Conservation (phyloP, 2,329 filamentous ascomycete species). For the Claviceps arundinis region DNA sequence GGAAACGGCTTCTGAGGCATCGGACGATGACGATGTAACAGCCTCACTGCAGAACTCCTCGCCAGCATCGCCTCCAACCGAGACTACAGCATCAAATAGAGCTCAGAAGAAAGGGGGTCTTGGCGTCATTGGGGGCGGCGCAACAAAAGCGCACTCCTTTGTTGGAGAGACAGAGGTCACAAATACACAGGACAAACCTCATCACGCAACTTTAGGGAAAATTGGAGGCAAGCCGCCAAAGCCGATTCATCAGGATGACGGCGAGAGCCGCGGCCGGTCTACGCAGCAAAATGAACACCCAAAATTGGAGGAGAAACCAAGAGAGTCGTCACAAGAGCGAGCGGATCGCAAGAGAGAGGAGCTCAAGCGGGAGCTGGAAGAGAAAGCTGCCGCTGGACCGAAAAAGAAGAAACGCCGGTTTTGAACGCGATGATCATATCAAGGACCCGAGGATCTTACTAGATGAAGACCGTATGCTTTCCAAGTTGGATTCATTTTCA, state of each 20-base stretch:
- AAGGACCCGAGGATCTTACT: not conserved
- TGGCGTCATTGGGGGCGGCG: conserved; percentile 28
- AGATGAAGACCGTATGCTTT: not conserved
- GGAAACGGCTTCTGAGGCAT: conserved; percentile 32
- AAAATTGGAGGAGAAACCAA: conserved; percentile 17
- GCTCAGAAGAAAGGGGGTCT: conserved; percentile 19
- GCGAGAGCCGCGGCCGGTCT: conserved; percentile 11
- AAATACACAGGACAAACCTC: not conserved
- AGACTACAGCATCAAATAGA: conserved; percentile 3
- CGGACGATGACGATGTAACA: conserved; percentile 19
- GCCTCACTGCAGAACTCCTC: conserved; percentile 11
- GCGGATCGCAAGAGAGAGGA: conserved; percentile 39
- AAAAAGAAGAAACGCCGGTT: conserved; percentile 44
- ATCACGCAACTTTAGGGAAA: conserved; percentile 18
- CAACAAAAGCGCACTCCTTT: conserved; percentile 10
- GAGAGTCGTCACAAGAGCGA: conserved; percentile 31
- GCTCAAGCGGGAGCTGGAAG: conserved; percentile 35
- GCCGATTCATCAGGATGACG: conserved; percentile 11
- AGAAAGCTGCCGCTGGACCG: conserved; percentile 34
- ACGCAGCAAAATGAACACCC: conserved; percentile 9
- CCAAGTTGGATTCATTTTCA: not conserved
- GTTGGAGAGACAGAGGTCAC: not conserved
- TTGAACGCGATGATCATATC: conserved; percentile 13
- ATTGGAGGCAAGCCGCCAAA: conserved; percentile 16
- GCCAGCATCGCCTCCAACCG: conserved; percentile 13